Evolutionary conservation across 305 asterid genomes (phyloP).

Genomic region (Fraxinus floribunda): DNA sequence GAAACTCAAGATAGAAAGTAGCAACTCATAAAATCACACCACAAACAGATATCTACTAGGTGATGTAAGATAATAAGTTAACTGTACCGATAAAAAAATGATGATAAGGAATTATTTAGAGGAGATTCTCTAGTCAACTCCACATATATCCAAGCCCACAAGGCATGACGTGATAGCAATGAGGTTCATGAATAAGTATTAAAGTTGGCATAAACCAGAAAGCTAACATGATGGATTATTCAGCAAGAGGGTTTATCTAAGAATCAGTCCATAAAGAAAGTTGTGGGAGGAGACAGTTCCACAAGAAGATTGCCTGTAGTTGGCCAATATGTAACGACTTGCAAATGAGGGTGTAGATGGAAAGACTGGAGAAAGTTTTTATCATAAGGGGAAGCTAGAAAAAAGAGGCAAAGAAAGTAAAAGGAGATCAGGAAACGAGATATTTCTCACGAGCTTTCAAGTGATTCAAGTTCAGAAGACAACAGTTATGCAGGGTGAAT

Average conservation of each 20-base stretch:
- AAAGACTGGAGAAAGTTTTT: neutral
- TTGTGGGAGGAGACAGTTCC: neutral
- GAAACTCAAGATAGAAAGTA: neutral
- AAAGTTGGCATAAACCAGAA: neutral
- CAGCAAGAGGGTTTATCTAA: neutral
- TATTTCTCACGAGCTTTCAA: neutral
- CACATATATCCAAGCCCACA: neutral
- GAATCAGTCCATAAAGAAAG: neutral
- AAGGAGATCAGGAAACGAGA: neutral
- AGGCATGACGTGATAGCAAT: neutral
- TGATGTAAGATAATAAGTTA: neutral
- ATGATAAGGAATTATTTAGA: neutral
- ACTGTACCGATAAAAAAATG: neutral
- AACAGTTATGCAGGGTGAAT: neutral
- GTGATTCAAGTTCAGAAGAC: neutral
- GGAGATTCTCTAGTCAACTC: neutral
- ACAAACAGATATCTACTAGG: neutral
- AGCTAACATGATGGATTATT: neutral
- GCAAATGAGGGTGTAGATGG: neutral
- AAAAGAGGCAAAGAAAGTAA: neutral
- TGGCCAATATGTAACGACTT: neutral
- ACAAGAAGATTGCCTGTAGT: neutral
- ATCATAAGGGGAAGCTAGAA: neutral
- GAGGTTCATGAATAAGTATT: neutral
- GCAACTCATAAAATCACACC: neutral